Conservation (phyloP, 2,329 filamentous ascomycete species). For the Moelleriella libera region DNA sequence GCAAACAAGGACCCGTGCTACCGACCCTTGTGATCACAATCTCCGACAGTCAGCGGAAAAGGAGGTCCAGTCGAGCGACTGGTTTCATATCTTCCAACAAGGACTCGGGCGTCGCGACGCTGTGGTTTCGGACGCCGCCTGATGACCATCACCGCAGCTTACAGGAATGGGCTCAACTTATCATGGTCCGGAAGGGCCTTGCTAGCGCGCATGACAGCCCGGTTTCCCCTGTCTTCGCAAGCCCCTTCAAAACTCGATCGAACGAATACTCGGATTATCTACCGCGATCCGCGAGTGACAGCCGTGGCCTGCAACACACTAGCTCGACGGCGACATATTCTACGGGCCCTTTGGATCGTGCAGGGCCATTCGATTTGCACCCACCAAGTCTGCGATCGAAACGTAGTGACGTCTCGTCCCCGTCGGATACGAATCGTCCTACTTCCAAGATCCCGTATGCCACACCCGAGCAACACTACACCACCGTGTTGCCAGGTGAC, state of each 20-base stretch:
- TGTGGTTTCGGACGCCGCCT: constrained; percentile 41
- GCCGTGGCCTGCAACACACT: constrained; percentile 29
- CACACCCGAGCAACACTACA: constrained; percentile 32
- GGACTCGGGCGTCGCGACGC: constrained; percentile 30
- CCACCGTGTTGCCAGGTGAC: constrained; percentile 36
- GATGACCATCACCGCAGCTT: constrained; percentile 38
- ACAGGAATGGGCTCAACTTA: constrained; percentile 44
- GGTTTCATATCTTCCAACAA: constrained; percentile 37
- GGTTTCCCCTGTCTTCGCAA: constrained; percentile 37
- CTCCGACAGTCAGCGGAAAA: constrained; percentile 47
- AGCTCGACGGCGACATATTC: constrained; percentile 31
- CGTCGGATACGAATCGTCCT: constrained; percentile 33
- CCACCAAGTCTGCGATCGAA: constrained; percentile 48
- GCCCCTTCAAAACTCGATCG: constrained; percentile 31
- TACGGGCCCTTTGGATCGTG: constrained; percentile 31
- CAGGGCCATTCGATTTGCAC: constrained; percentile 39
- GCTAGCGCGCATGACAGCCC: constrained; percentile 35
- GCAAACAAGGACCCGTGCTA: constrained; percentile 44
- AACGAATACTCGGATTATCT: constrained; percentile 27
- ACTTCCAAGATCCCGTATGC: constrained; percentile 21
- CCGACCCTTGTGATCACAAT: constrained; percentile 46
- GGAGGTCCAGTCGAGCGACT: constrained; percentile 48
- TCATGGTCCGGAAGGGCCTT: constrained; percentile 29
- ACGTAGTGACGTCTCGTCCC: constrained; percentile 47
- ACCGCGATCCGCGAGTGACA: constrained; percentile 29